Conservation (phyloP, 2,329 filamentous ascomycete species). For the Paracoccidioides brasiliensis region DNA sequence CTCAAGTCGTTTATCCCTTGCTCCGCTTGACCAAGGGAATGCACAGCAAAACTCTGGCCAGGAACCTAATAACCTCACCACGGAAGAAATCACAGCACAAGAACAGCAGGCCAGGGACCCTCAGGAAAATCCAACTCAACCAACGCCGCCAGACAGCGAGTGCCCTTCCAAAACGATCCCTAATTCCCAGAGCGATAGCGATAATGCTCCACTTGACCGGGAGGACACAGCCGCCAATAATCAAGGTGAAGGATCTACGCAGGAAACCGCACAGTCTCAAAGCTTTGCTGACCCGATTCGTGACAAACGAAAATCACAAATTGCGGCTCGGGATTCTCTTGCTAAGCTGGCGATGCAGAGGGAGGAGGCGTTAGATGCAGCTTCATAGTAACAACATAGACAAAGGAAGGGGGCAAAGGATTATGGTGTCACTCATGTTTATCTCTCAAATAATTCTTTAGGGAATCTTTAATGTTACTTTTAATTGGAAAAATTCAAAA, state of each 20-base stretch:
- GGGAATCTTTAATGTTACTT: too few relatives aligned
- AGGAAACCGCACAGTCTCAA: neutral
- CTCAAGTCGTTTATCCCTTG: neutral
- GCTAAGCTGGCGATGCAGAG: slow-evolving; percentile 26
- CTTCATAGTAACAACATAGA: slow-evolving; percentile 5
- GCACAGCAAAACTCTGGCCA: neutral
- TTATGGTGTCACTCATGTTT: neutral
- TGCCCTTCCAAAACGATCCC: neutral
- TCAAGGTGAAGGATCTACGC: neutral
- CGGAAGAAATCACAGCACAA: neutral
- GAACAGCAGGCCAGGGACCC: neutral
- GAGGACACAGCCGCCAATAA: neutral
- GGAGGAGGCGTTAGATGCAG: slow-evolving; percentile 27
- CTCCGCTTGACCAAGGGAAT: neutral
- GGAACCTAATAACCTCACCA: neutral
- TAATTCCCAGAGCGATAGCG: neutral
- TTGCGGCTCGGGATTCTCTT: slow-evolving; percentile 24
- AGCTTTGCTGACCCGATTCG: neutral
- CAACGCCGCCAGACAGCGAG: neutral
- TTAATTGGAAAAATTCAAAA: too few relatives aligned
- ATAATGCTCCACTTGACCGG: neutral
- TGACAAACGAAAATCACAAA: slow-evolving; percentile 19
- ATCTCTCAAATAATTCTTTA: neutral
- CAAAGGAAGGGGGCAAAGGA: neutral
- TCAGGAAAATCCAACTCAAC: neutral